These are phyloP conservation scores for Coemansia guatemalensis DNA, from an alignment of 192 early-diverging fungal species.

Conservation along the genomic window DNA sequence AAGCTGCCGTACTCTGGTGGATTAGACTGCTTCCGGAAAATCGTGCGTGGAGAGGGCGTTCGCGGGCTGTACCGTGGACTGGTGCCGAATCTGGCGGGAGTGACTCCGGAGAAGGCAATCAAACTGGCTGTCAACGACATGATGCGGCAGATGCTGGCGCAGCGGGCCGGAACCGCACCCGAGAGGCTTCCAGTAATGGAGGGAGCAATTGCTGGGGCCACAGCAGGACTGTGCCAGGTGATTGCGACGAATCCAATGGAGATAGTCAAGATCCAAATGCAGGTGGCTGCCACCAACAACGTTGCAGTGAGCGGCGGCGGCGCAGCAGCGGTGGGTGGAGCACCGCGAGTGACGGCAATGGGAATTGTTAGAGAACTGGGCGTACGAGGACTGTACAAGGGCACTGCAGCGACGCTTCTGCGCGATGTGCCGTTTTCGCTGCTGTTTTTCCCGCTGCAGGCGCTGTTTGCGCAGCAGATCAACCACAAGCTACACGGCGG, in stretches of 20 bases:
- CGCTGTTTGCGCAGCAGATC: constrained; percentile 41
- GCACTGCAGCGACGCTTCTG: constrained; percentile 87
- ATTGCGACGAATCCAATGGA: constrained; percentile 92
- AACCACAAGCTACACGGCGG: constrained; percentile 54
- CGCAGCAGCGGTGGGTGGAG: constrained; percentile 14
- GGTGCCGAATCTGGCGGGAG: constrained; percentile 83
- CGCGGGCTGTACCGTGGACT: constrained; percentile 93
- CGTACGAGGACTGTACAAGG: constrained; percentile 81
- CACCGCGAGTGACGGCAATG: constrained; percentile 57
- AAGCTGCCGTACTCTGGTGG: constrained; percentile 55
- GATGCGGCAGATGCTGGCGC: constrained; percentile 71
- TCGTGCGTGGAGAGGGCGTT: constrained; percentile 83
- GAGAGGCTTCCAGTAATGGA: constrained; percentile 62
- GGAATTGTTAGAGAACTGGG: constrained; percentile 86
- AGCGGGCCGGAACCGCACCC: constrained; percentile 31
- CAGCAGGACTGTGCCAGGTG: constrained; percentile 90
- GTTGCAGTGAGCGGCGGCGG: constrained; percentile 28
- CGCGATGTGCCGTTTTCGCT: constrained; percentile 92
- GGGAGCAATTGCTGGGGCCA: constrained; percentile 83
- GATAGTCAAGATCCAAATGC: constrained; percentile 93
- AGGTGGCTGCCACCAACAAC: constrained; percentile 62
- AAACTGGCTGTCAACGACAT: constrained; percentile 56
- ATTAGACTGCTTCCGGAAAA: constrained; percentile 83
- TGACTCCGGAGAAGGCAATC: constrained; percentile 95
- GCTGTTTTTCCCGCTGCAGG: constrained; percentile 75